Conservation (phyloP, 2,329 filamentous ascomycete species). For the Talaromyces sp. region DNA sequence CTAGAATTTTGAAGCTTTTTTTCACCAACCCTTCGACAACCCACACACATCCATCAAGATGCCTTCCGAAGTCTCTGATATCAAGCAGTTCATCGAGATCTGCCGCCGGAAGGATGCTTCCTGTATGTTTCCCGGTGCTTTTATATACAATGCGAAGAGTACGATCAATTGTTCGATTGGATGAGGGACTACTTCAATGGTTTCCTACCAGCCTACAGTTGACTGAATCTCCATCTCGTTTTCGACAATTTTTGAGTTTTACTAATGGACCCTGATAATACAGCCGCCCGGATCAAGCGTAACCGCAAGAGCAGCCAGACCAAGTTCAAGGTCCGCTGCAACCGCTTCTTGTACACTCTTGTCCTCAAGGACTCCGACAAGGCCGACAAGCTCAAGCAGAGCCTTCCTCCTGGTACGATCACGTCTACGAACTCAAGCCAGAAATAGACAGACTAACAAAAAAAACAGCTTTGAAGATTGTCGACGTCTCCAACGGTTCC, state of each 20-base stretch:
- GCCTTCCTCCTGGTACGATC: constrained; percentile 86
- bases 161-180: neutral
- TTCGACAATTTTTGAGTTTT: neutral
- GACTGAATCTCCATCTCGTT: constrained; percentile 8
- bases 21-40: constrained; percentile 12
- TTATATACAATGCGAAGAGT: neutral
- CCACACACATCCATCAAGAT: constrained; percentile 65
- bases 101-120: constrained; percentile 99
- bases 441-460: neutral
- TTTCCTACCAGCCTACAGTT: neutral
- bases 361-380: constrained; percentile 98
- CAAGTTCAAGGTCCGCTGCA: constrained; percentile 99
- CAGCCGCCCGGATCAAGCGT: constrained; percentile 93
- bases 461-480: constrained; percentile 43
- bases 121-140: constrained; percentile 67
- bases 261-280: constrained; percentile 19
- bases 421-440: neutral
- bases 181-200: too few species aligned
- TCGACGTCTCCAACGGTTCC: constrained; percentile 44
- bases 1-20: neutral
- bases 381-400: constrained; percentile 99
- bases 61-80: constrained; percentile 97
- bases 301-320: constrained; percentile 84
- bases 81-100: constrained; percentile 99
- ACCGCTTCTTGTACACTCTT: constrained; percentile 93